phyloP scores from a whole-genome alignment of 108 stramenopile genomes.

The Seminavis robusta region DNA sequence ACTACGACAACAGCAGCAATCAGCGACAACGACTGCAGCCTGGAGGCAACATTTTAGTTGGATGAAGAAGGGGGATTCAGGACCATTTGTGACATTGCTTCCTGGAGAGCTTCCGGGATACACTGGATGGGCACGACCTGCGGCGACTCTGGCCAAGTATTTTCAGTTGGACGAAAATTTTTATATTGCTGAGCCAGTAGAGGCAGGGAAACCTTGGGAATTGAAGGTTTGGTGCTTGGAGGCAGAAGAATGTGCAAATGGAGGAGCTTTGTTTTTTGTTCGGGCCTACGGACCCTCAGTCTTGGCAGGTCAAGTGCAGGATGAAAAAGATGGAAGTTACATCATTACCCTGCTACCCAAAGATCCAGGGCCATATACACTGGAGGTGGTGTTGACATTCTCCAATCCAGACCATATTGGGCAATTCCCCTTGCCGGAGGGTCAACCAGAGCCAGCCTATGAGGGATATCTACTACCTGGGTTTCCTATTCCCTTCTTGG shows the following conservation, averaged over 20 bases:
- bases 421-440: constrained; percentile 38
- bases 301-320: constrained; percentile 38
- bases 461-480: constrained; percentile 70
- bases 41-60: no score
- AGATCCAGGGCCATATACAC: constrained; percentile 61
- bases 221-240: constrained; percentile 28
- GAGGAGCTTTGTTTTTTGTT: constrained; percentile 55
- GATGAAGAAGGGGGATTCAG: no score
- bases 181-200: no score
- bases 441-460: constrained; percentile 42
- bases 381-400: constrained; percentile 73
- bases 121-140: constrained; percentile 74
- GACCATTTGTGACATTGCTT: no score
- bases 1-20: no score
- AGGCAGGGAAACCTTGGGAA: constrained; percentile 3
- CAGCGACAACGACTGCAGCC: no score
- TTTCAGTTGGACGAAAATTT: no score
- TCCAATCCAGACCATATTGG: constrained; percentile 46
- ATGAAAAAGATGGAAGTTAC: no score
- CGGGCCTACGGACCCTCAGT: constrained; percentile 74
- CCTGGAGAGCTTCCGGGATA: constrained; percentile 75
- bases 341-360: constrained; percentile 26
- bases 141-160: constrained; percentile 51
- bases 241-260: constrained; percentile 27
- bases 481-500: constrained; percentile 47